Conservation (phyloP, 2,329 filamentous ascomycete genomes). For the Didymella segeticola region DNA sequence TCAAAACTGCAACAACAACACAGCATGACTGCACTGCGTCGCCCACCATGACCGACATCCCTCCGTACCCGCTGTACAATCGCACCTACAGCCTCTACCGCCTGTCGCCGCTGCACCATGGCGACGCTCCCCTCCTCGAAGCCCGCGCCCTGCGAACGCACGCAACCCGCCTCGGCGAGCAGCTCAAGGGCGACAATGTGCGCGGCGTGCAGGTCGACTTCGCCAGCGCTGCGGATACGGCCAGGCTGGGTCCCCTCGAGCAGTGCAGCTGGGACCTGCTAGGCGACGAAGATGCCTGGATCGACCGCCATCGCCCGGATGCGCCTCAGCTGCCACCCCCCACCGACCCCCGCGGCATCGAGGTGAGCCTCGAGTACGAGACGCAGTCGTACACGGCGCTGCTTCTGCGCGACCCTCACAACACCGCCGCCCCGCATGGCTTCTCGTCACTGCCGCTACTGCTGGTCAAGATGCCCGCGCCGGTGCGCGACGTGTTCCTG, state of each 20-base stretch:
- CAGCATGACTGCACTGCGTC: too few species aligned
- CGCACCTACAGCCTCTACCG: constrained; percentile 63
- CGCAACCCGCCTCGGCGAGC: constrained; percentile 56
- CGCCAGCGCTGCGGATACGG: constrained; percentile 47
- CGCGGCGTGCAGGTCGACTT: constrained; percentile 54
- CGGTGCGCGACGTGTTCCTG: constrained; percentile 57
- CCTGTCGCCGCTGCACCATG: constrained; percentile 61
- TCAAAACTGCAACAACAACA: not conserved
- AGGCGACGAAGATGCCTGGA: constrained; percentile 51
- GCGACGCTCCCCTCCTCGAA: constrained; percentile 44
- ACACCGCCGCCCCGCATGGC: constrained; percentile 37
- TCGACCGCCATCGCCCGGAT: constrained; percentile 45
- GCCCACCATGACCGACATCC: constrained; percentile 46
- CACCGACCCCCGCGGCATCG: constrained; percentile 50
- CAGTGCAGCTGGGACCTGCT: constrained; percentile 56
- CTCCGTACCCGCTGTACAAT: constrained; percentile 57
- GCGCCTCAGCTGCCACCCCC: constrained; percentile 37
- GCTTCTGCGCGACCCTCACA: constrained; percentile 52
- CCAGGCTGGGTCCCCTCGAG: constrained; percentile 56
- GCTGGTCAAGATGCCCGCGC: constrained; percentile 58
- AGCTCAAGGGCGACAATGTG: constrained; percentile 58
- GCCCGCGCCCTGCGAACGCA: constrained; percentile 53
- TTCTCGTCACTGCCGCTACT: constrained; percentile 60
- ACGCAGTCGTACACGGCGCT: constrained; percentile 58
- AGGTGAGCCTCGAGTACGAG: constrained; percentile 59